Percentiles rank a stretch among this genome's conserved stretches.
These are phyloP conservation scores for Mediolabrus comicus DNA, from an alignment of 108 stramenopile species.

Conservation along the genomic window DNA sequence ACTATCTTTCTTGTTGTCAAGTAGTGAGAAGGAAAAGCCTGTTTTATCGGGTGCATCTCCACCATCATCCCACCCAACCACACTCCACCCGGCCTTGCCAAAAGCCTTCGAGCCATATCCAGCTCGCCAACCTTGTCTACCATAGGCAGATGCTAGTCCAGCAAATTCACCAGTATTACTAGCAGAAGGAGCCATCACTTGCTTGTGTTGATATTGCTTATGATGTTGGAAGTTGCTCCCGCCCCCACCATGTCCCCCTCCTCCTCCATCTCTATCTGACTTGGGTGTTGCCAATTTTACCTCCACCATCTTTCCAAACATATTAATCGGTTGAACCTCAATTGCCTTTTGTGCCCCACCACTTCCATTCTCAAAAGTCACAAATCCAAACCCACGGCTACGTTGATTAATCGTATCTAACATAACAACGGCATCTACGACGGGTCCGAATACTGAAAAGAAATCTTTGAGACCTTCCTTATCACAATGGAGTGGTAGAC, in stretches of 20 bases:
- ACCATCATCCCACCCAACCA: conserved; percentile 82
- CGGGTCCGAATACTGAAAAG: conserved; percentile 83
- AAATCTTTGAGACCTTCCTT: conserved; percentile 78
- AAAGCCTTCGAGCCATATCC: conserved; percentile 86
- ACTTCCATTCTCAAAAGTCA: conserved; percentile 83
- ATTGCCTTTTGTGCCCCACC: conserved; percentile 77
- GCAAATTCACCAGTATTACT: conserved; percentile 69
- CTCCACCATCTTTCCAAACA: conserved; percentile 78
- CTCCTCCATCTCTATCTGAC: conserved; percentile 60
- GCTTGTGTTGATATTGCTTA: conserved; percentile 51
- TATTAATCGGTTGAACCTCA: conserved; percentile 72
- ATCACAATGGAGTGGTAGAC: conserved; percentile 77
- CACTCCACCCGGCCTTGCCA: conserved; percentile 80
- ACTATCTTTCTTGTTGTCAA: conserved; percentile 20
- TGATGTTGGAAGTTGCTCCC: conserved; percentile 4
- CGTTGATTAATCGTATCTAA: conserved; percentile 75
- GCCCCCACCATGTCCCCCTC: conserved; percentile 6
- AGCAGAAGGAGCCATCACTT: conserved; percentile 54
- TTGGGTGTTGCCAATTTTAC: conserved; percentile 88
- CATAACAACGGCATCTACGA: conserved; percentile 86
- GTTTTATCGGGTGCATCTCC: conserved; percentile 58
- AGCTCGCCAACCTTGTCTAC: conserved; percentile 83
- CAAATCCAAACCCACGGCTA: conserved; percentile 90
- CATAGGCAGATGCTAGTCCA: conserved; percentile 80
- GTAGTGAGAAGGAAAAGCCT: conserved; percentile 80